Base-by-base conservation (phyloP, 2,329 filamentous ascomycete species). In the Cadophora gregata region DNA sequence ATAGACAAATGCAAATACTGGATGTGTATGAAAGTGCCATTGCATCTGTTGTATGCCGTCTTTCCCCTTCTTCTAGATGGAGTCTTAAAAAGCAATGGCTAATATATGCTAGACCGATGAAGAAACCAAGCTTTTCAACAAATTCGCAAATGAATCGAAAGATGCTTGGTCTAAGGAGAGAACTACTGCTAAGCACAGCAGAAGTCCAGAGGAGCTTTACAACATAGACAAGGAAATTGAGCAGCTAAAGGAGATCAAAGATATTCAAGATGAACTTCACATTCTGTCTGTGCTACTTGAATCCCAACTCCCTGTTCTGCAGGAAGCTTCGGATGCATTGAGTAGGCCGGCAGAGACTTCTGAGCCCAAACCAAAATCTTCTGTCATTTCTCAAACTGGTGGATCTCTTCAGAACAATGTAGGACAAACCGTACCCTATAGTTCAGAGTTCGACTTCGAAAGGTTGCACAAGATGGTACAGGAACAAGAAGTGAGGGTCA, bases 181-280 rank as follows among this genome's bases (percentile, higher is more conserved):
- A 59, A 8, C 24, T 38, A 27, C 21, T 16, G 33, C 12, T 8
- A 25, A 45, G n/a, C 33, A 59, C 9, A 29, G 21, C 19, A 38
- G 36, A 42, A 53, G 27, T 31, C 56, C 38, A 16, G 38, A 59
- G 21, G 21, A 62, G 36, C 45, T 67, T 12, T 65, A 56, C 33
- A 59, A 62, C 25, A 63, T 67, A 14, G 55, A 63, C 16, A 33
- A 64, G 27, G 67, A 69, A 36, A 67, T 67, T 29, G 56, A 60
- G 31, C 66, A 60, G 16, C 25, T 70, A 8, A 60, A 63, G 24
- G 63, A 66, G 36, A 59, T 71, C 51, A 71, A 68, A 56, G 69
- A 71, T 55, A 70, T 70, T n/a, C 61, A 65, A 53, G 69, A 71
- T 45, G 68, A 71, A 33, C 67, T 71, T 16, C 58, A 66, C 33